A percentile compares a stretch with the other conserved stretches of the same genome.
phyloP scores from a whole-genome alignment of 805 yeast species.

The Kluyveromyces lactis region DNA sequence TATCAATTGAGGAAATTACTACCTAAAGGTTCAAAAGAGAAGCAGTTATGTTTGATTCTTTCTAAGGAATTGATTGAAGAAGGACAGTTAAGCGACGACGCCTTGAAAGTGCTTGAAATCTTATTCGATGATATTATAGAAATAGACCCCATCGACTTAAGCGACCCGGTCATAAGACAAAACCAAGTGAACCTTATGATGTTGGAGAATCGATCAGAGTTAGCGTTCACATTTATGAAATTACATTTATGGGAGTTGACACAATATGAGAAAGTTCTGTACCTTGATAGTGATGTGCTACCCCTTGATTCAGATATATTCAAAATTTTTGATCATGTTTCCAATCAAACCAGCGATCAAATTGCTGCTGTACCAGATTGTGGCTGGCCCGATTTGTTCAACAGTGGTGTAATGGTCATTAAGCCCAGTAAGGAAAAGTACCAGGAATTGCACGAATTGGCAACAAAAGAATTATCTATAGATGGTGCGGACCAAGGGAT shows the following conservation, averaged over 20 bases:
- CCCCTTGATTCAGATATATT: constrained; percentile 31
- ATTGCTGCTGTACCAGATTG: constrained; percentile 61
- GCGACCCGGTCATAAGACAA: constrained; percentile 11
- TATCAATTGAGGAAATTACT: constrained; percentile 25
- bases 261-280: constrained; percentile 40
- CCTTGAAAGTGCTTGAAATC: constrained; percentile 12
- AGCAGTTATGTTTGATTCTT: constrained; percentile 16
- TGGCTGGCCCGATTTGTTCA: constrained; percentile 91
- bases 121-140: constrained; percentile 24
- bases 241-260: constrained; percentile 40
- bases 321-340: constrained; percentile 14
- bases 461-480: constrained; percentile 34
- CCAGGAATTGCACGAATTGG: constrained; percentile 31
- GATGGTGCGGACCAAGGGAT: constrained; percentile 95
- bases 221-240: constrained; percentile 43
- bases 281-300: constrained; percentile 58
- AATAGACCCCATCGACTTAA: constrained; percentile 16
- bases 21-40: constrained; percentile 3
- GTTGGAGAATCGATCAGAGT: constrained; percentile 41
- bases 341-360: constrained; percentile 18
- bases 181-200: constrained; percentile 25
- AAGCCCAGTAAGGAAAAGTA: constrained; percentile 43
- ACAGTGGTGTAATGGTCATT: constrained; percentile 64
- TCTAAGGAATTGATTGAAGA: constrained; percentile 14
- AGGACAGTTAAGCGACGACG: constrained; percentile 10